Percentiles rank a stretch among this genome's conserved stretches.
Evolutionary conservation across 2,329 filamentous ascomycete species (phyloP).

Genomic region (Clonostachys chloroleuca): DNA sequence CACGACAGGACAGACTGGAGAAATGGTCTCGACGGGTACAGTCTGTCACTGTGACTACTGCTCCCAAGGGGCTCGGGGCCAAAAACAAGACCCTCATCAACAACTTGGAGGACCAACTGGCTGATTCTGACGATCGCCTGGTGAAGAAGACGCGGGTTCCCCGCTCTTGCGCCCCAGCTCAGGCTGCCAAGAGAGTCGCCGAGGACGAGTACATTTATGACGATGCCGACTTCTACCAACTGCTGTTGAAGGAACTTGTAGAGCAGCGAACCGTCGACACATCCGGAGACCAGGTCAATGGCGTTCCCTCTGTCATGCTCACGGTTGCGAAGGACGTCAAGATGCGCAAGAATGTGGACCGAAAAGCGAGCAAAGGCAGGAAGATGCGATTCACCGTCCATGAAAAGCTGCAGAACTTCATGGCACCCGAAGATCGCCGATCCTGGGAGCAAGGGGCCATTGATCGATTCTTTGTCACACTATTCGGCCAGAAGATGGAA

Average conservation of each 20-base stretch:
- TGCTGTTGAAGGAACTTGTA: conserved; percentile 87
- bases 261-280: conserved; percentile 78
- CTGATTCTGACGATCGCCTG: conserved; percentile 57
- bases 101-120: conserved; percentile 64
- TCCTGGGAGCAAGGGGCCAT: conserved; percentile 77
- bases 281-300: conserved; percentile 37
- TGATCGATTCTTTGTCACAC: conserved; percentile 70
- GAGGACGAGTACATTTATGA: conserved; percentile 73
- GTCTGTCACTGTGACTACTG: conserved; percentile 35
- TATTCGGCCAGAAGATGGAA: conserved; percentile 67
- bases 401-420: conserved; percentile 97
- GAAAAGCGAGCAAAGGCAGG: conserved; percentile 89
- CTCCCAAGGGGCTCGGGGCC: conserved; percentile 15
- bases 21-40: conserved; percentile 80
- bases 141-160: conserved; percentile 66
- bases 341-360: conserved; percentile 79
- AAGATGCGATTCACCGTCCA: conserved; percentile 94
- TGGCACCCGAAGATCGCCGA: conserved; percentile 83
- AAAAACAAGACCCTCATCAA: conserved; percentile 49
- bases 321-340: conserved; percentile 73
- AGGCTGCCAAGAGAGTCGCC: conserved; percentile 51
- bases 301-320: conserved; percentile 54
- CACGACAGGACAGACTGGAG: conserved; percentile 70
- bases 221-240: conserved; percentile 91
- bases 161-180: conserved; percentile 71